Evolutionary conservation across 306 rosid genomes (phyloP).

Genomic region (Vigna angularis): DNA sequence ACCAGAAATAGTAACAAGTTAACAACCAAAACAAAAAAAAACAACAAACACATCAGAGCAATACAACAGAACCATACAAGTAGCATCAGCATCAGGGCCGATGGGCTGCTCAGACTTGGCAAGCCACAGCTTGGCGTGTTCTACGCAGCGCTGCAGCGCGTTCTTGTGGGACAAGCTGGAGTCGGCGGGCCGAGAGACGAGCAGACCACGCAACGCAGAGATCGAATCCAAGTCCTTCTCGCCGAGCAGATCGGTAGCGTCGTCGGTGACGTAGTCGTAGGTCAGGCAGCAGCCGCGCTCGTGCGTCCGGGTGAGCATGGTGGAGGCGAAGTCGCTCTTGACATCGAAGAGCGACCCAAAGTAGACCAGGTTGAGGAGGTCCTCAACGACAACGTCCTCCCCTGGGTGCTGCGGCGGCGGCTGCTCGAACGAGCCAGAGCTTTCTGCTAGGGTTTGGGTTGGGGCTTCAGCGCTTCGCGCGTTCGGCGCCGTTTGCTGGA

Average conservation of each 20-base stretch:
- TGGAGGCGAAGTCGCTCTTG: conserved; percentile 81
- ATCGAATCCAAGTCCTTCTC: conserved; percentile 89
- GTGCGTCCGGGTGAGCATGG: conserved; percentile 84
- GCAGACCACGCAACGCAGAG: conserved; percentile 64
- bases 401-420: conserved; percentile 16
- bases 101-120: conserved; percentile 68
- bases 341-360: conserved; percentile 93
- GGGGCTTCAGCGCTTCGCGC: background rate
- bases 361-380: conserved; percentile 81
- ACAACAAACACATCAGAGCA: background rate
- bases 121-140: conserved; percentile 93
- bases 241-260: conserved; percentile 90
- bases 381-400: conserved; percentile 58
- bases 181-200: conserved; percentile 82
- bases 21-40: background rate
- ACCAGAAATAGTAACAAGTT: background rate
- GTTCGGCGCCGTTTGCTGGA: conserved; percentile 52
- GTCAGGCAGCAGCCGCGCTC: conserved; percentile 96
- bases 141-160: conserved; percentile 79
- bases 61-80: conserved; percentile 60
- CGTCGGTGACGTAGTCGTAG: conserved; percentile 93
- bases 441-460: conserved; percentile 30
- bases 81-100: conserved; percentile 64
- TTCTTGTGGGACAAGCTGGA: conserved; percentile 87
- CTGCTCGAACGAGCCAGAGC: background rate